A percentile compares a stretch with the other conserved stretches of the same genome.
These are phyloP conservation scores for Babesia bovis DNA, from an alignment of 169 alveolate genomes.

Conservation along the genomic window DNA sequence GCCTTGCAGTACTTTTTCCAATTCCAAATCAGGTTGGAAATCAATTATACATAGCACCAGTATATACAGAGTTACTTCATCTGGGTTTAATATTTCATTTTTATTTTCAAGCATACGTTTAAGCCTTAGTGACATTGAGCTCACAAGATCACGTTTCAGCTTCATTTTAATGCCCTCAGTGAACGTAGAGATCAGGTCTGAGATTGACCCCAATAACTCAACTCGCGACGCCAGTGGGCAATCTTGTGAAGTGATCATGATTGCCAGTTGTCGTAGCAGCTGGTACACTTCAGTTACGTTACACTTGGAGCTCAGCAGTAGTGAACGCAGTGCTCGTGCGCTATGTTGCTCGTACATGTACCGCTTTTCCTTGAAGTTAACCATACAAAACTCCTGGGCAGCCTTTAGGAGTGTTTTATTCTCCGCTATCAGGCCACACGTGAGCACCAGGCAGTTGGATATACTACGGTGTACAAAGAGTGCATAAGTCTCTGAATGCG, in stretches of 20 bases:
- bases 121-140: conserved; percentile 22
- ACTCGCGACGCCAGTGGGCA: conserved; percentile 7
- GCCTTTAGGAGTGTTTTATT: conserved; percentile 5
- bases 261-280: conserved; percentile 6
- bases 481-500: background rate
- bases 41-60: conserved; percentile 2
- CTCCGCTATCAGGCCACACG: conserved; percentile 15
- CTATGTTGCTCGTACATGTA: background rate
- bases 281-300: background rate
- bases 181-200: conserved; percentile 18
- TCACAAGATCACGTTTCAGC: conserved; percentile 17
- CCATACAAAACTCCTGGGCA: conserved; percentile 11
- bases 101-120: conserved; percentile 7
- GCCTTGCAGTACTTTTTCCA: background rate
- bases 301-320: conserved; percentile 13
- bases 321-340: conserved; percentile 21
- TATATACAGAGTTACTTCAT: conserved; percentile 6
- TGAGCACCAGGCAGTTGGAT: conserved; percentile 9
- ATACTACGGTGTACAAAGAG: conserved; percentile 13
- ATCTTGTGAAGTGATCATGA: background rate
- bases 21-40: conserved; percentile 4
- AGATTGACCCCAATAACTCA: conserved; percentile 12
- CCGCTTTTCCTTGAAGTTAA: background rate
- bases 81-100: background rate
- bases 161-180: conserved; percentile 7